Percentiles rank a stretch among this genome's conserved stretches.
These are phyloP conservation scores for Mycena alexandri DNA, from an alignment of 768 basidiomycete genomes.

Conservation along the genomic window DNA sequence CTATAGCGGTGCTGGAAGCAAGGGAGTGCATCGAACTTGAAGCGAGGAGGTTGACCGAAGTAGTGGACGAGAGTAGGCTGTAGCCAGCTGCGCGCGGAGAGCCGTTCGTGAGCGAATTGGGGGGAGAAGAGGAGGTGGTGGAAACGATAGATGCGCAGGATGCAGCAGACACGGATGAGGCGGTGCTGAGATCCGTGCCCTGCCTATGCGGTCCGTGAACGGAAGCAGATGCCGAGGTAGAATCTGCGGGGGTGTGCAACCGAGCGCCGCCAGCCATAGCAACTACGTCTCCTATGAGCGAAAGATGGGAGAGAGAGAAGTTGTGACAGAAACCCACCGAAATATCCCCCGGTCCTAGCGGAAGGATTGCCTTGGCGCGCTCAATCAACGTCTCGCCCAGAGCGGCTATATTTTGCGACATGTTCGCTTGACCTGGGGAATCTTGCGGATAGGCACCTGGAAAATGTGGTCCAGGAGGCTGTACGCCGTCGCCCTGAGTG, in stretches of 20 bases:
- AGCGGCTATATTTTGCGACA: not conserved
- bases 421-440: not conserved
- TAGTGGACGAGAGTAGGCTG: not conserved
- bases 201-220: no score
- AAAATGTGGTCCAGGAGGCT: not conserved
- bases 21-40: not conserved
- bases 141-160: no score
- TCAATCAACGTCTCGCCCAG: no score
- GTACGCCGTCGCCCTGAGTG: not conserved
- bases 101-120: not conserved
- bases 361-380: no score
- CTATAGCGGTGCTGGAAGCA: not conserved
- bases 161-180: not conserved
- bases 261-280: not conserved
- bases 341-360: not conserved
- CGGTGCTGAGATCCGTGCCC: not conserved
- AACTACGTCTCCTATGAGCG: not conserved
- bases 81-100: not conserved
- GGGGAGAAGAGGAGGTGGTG: not conserved
- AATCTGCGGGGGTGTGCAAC: no score
- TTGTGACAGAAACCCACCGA: conserved; percentile 1
- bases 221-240: no score
- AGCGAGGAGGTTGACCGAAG: not conserved
- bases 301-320: no score
- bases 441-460: conserved; percentile 8